These are phyloP conservation scores for Saposhnikovia divaricata DNA, from an alignment of 129 eudicot genomes.

Conservation along the genomic window DNA sequence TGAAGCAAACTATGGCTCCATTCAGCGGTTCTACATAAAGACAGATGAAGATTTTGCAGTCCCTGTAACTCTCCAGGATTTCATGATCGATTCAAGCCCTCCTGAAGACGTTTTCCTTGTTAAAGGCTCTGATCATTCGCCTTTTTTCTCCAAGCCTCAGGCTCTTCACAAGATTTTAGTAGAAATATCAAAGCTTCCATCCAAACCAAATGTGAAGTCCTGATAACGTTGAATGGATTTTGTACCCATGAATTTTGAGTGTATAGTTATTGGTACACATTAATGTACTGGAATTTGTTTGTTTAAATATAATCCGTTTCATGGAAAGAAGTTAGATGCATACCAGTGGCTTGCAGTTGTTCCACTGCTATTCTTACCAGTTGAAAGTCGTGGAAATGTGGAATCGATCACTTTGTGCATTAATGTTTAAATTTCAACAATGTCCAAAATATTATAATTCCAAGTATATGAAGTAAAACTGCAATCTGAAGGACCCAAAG, in stretches of 20 bases:
- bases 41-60: constrained; percentile 35
- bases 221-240: neutral
- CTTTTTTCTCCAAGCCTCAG: constrained; percentile 37
- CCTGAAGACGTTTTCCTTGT: constrained; percentile 26
- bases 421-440: too few relatives aligned
- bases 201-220: neutral
- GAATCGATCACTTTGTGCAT: too few relatives aligned
- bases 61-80: constrained; percentile 19
- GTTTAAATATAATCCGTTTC: neutral
- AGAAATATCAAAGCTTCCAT: constrained; percentile 21
- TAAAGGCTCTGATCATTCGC: constrained; percentile 37
- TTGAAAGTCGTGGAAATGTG: too few relatives aligned
- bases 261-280: neutral
- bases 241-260: neutral
- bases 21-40: constrained; percentile 28
- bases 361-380: too few relatives aligned
- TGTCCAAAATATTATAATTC: too few relatives aligned
- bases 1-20: constrained; percentile 28
- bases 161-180: constrained; percentile 26
- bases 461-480: too few relatives aligned
- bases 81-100: constrained; percentile 28
- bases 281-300: neutral
- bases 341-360: too few relatives aligned
- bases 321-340: neutral
- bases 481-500: too few relatives aligned